Evolutionary conservation across 108 stramenopile genomes (phyloP), one percentile per base, ranked within the genome.

Genomic region (Pseudonitzschia multistriata): DNA sequence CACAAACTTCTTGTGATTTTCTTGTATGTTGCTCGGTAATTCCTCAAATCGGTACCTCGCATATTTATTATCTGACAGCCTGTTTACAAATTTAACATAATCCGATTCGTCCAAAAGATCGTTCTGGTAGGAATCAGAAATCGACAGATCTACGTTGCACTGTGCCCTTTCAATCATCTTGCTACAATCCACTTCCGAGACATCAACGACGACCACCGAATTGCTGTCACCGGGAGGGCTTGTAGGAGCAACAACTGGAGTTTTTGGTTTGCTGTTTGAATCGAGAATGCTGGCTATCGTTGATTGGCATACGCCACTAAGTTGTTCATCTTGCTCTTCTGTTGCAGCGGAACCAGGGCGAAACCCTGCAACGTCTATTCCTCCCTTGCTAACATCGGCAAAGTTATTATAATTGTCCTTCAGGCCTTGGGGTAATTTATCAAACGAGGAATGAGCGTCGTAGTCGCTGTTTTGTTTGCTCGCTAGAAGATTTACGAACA

Each of bases 61-160:
- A 30, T 73, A 73, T 49, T 55, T 53, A 67, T 71, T 68, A 4
- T 33, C 35, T 14, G 78, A 69, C 10, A 80, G 47, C 36, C 72
- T 67, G 68, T 80, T 80, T n/a, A 80, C 53, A 49, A 83, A 78
- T 14, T 71, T 62, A 30, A 83, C 64, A 53, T 80, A 80, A 54
- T 83, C 83, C 28, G 36, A 37, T 27, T 66, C 28, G 49, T 74
- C 52, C 60, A 83, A 28, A 15, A 50, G 52, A 45, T 64, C 66
- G 49, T 80, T 67, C 36, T 73, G 69, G 45, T 60, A 68, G 22
- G 63, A 25, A 54, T 83, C 83, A 3, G 72, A 50, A 62, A 75
- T 66, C 8, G 71, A 57, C 52, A 83, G 36, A 34, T 49, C 71
- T 15, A 61, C 70, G 47, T 65, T 66, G 70, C 81, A 82, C 52